These are phyloP conservation scores for Aspergillus hortae DNA, from an alignment of 2,329 filamentous ascomycete genomes.

Conservation along the genomic window DNA sequence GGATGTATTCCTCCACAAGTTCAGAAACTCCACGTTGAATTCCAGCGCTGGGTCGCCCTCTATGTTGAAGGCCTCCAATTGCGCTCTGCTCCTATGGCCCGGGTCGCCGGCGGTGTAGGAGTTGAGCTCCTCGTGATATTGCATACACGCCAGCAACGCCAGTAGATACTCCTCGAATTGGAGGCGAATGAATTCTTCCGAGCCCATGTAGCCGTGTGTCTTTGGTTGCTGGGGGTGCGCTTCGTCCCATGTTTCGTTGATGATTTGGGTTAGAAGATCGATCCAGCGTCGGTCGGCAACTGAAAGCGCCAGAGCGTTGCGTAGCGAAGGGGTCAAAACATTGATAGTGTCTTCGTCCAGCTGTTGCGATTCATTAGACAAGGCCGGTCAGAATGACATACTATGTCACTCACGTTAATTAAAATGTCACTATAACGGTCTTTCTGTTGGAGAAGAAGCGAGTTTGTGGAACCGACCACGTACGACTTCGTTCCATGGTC, in stretches of 20 bases:
- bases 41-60: conserved; percentile 83
- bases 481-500: conserved; percentile 96
- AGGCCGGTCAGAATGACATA: not conserved
- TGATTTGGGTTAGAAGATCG: conserved; percentile 86
- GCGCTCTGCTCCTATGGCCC: conserved; percentile 36
- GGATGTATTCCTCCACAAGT: conserved; percentile 82
- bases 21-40: conserved; percentile 79
- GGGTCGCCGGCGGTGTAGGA: conserved; percentile 45
- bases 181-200: conserved; percentile 93
- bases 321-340: conserved; percentile 76
- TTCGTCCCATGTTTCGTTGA: conserved; percentile 96
- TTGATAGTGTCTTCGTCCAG: conserved; percentile 85
- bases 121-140: conserved; percentile 72
- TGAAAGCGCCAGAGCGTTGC: conserved; percentile 71
- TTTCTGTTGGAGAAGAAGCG: conserved; percentile 85
- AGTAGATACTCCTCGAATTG: conserved; percentile 97
- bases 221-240: conserved; percentile 84
- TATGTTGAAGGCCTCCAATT: conserved; percentile 57
- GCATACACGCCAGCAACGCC: conserved; percentile 80
- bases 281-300: conserved; percentile 93
- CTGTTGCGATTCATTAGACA: conserved; percentile 21
- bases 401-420: conserved; percentile 61
- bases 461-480: conserved; percentile 95
- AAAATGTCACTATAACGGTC: conserved; percentile 95
- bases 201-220: conserved; percentile 89